Conservation (phyloP, 192 early-diverging fungal genomes). For the Umbelopsis ramanniana region DNA sequence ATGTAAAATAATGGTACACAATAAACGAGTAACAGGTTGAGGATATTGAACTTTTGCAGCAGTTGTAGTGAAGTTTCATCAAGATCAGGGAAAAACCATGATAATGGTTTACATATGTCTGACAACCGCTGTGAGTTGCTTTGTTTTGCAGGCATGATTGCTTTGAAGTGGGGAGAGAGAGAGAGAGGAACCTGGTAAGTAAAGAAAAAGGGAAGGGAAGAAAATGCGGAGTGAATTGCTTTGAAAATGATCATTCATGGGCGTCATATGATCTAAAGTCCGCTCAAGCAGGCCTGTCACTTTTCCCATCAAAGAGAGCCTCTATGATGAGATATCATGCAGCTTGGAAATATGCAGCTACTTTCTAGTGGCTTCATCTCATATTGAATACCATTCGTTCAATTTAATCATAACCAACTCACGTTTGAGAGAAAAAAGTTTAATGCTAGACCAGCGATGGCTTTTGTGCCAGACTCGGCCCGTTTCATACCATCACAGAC, state of each 20-base stretch:
- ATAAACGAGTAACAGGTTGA: constrained; percentile 43
- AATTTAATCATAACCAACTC: too few species aligned
- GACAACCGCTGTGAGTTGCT: neutral
- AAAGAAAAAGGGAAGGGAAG: neutral
- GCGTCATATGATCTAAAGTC: constrained; percentile 18
- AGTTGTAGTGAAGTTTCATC: constrained; percentile 17
- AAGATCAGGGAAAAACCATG: constrained; percentile 8
- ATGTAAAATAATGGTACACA: constrained; percentile 46
- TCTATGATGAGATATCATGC: too few species aligned
- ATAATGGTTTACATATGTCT: constrained; percentile 18
- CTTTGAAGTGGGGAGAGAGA: neutral
- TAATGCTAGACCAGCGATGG: too few species aligned
- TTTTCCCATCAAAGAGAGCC: neutral
- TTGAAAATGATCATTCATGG: constrained; percentile 11
- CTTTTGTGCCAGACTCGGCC: neutral
- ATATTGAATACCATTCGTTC: too few species aligned
- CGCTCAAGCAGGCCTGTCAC: neutral
- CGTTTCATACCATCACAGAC: too few species aligned
- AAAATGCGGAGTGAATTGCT: neutral
- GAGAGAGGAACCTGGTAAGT: neutral
- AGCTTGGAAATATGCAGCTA: neutral
- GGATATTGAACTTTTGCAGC: constrained; percentile 39
- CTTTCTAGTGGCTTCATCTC: too few species aligned
- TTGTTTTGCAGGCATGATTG: neutral
- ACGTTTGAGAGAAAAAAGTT: too few species aligned